phyloP scores from a whole-genome alignment of 1,139 yeast species.

The Pneumocystis canis region DNA sequence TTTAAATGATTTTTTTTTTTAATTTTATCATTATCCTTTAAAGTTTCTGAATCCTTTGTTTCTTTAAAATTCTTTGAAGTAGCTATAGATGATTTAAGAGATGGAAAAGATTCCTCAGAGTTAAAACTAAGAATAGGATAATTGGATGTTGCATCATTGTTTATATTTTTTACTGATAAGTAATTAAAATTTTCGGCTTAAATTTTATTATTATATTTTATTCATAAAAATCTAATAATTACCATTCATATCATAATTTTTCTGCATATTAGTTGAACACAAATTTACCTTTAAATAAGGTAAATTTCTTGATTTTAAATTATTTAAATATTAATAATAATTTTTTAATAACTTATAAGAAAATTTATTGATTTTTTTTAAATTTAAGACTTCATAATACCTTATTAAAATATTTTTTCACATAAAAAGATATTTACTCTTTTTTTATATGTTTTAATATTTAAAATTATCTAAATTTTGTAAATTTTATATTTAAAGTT shows the following conservation, averaged over 20 bases:
- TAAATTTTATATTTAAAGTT: too few relatives aligned
- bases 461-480: too few relatives aligned
- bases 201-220: neutral
- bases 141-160: neutral
- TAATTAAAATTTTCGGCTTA: neutral
- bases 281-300: neutral
- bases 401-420: too few relatives aligned
- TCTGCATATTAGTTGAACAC: neutral
- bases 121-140: neutral
- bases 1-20: neutral
- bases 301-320: neutral
- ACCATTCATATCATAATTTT: neutral
- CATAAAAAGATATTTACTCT: too few relatives aligned
- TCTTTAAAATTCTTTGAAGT: neutral
- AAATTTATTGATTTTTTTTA: too few relatives aligned
- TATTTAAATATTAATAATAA: neutral
- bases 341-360: too few relatives aligned
- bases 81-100: neutral
- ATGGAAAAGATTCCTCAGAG: neutral
- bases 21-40: neutral
- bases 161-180: neutral
- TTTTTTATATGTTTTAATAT: too few relatives aligned
- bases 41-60: neutral
- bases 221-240: neutral
- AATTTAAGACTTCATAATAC: too few relatives aligned